Conservation (phyloP, 2,329 filamentous ascomycete species). For the Akanthomyces dipterigenus region DNA sequence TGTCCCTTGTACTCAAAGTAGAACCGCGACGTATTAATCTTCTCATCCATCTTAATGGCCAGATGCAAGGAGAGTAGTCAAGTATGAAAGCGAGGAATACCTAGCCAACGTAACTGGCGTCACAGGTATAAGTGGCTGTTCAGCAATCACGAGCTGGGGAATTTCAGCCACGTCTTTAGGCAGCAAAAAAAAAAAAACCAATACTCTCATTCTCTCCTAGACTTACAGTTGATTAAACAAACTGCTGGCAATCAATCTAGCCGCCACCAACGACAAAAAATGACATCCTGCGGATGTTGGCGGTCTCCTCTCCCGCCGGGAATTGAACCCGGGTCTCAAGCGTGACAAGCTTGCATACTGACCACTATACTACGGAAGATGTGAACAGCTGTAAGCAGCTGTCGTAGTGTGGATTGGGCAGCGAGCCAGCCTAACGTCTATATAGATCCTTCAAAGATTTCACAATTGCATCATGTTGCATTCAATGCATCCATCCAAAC, state of each 20-base stretch:
- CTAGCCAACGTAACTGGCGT: no score
- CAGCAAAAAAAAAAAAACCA: not conserved
- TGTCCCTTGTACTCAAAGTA: conserved; percentile 11
- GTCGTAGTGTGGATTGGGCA: conserved; percentile 13
- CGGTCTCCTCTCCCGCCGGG: conserved; percentile 18
- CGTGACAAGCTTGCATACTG: conserved; percentile 20
- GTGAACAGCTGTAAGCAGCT: conserved; percentile 3
- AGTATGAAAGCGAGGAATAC: no score
- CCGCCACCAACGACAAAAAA: not conserved
- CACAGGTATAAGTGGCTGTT: no score
- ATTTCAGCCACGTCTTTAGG: not conserved
- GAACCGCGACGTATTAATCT: not conserved
- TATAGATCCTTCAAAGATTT: not conserved
- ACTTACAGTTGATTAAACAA: no score
- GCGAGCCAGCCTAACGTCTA: not conserved
- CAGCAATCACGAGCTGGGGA: no score
- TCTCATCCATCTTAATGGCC: not conserved
- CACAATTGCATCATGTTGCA: no score
- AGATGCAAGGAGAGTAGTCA: not conserved
- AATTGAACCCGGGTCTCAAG: conserved; percentile 19
- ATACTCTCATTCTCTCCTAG: no score
- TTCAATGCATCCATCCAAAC: no score
- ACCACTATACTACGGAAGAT: conserved; percentile 19
- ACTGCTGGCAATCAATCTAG: no score
- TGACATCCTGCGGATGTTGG: conserved; percentile 11